Evolutionary conservation across 1,139 yeast species (phyloP).

Genomic region (Pichia sp.): DNA sequence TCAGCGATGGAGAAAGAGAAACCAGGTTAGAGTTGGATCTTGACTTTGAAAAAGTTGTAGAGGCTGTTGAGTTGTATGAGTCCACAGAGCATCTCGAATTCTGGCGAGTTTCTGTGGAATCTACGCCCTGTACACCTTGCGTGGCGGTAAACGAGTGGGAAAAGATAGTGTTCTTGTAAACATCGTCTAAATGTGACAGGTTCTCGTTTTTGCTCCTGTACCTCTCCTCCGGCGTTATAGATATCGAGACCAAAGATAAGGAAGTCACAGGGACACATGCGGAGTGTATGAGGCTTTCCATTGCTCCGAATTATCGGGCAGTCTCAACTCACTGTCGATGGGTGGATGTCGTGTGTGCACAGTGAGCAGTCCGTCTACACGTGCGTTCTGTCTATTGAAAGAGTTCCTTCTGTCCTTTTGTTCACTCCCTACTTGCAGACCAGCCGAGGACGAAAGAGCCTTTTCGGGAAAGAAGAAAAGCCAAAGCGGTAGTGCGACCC

Average conservation of each 20-base stretch:
- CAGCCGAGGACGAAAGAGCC: background rate
- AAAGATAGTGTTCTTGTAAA: background rate
- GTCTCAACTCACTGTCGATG: no score
- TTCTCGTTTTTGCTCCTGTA: background rate
- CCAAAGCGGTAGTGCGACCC: background rate
- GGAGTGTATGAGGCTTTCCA: background rate
- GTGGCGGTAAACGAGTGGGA: background rate
- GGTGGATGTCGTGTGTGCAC: no score
- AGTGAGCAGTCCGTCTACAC: no score
- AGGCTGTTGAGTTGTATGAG: background rate
- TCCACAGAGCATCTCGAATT: slow-evolving; percentile 2
- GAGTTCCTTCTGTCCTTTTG: background rate
- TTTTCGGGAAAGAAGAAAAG: background rate
- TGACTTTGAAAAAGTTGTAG: slow-evolving; percentile 2
- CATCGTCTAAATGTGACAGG: background rate
- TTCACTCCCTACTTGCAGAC: background rate
- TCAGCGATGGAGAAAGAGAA: slow-evolving; percentile 14
- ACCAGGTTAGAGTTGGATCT: background rate
- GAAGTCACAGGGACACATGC: background rate
- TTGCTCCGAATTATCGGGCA: background rate
- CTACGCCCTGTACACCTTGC: background rate
- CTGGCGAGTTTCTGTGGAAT: background rate
- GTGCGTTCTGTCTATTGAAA: no score
- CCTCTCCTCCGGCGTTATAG: background rate
- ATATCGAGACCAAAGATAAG: slow-evolving; percentile 7